Evolutionary conservation across 495 filamentous ascomycete genomes (phyloP).

Genomic region (Neurospora pannonica): DNA sequence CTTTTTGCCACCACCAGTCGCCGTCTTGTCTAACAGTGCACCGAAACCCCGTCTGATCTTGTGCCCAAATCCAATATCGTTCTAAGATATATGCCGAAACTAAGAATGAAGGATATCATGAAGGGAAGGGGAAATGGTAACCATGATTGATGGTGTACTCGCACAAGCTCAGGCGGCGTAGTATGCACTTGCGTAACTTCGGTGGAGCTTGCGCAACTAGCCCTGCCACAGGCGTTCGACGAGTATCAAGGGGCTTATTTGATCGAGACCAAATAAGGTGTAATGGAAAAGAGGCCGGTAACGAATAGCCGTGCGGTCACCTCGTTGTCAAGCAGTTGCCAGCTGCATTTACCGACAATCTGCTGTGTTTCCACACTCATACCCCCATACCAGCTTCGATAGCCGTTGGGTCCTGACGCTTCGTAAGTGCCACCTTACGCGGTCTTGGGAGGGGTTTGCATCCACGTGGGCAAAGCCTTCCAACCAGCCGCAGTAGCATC

Average conservation of each 20-base stretch:
- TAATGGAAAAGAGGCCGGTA: neutral
- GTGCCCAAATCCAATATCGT: neutral
- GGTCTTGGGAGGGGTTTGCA: conserved; percentile 18
- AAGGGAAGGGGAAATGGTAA: neutral
- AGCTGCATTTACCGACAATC: neutral
- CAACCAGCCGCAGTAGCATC: conserved; percentile 42
- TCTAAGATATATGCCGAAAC: neutral
- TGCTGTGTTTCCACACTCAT: neutral
- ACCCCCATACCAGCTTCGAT: neutral
- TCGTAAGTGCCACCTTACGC: conserved; percentile 1
- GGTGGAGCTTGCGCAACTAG: neutral
- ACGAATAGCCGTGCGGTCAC: neutral
- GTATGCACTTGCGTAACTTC: neutral
- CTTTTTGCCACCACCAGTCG: neutral
- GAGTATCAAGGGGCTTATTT: neutral
- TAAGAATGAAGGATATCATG: neutral
- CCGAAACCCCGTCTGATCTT: neutral
- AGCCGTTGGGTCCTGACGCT: neutral
- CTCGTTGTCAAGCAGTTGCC: neutral
- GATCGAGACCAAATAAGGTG: neutral
- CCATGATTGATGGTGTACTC: neutral
- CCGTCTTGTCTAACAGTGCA: neutral
- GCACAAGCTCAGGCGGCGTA: neutral
- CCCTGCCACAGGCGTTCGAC: neutral
- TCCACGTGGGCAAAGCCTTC: conserved; percentile 35